Evolutionary conservation across 1,139 yeast species (phyloP).

Genomic region (Pichia sp.): DNA sequence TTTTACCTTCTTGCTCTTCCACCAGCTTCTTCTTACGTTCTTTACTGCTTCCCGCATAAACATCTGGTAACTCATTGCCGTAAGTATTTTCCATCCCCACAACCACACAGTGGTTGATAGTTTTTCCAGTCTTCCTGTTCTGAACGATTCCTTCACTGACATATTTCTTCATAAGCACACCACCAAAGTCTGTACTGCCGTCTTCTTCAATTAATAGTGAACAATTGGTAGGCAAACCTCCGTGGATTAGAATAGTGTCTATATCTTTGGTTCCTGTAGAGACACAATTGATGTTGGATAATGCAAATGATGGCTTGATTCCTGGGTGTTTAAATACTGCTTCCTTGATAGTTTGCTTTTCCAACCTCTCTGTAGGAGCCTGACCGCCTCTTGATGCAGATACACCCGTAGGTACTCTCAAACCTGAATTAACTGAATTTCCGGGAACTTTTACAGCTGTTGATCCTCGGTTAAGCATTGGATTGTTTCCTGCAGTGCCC

Average conservation of each 20-base stretch:
- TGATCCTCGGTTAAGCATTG: slow-evolving; percentile 13
- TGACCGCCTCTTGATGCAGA: not conserved
- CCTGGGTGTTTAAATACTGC: slow-evolving; percentile 39
- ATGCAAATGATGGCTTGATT: slow-evolving; percentile 62
- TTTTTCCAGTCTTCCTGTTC: slow-evolving; percentile 39
- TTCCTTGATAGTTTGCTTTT: not conserved
- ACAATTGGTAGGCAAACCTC: slow-evolving; percentile 79
- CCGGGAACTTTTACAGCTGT: not conserved
- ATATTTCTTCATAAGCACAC: slow-evolving; percentile 67
- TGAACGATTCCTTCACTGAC: slow-evolving; percentile 80
- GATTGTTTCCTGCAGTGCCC: slow-evolving; percentile 13
- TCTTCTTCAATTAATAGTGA: slow-evolving; percentile 73
- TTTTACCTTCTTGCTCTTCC: slow-evolving; percentile 53
- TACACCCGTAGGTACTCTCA: slow-evolving; percentile 2
- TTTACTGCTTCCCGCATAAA: slow-evolving; percentile 65
- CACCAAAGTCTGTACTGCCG: slow-evolving; percentile 84
- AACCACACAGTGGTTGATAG: slow-evolving; percentile 56
- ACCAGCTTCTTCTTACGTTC: slow-evolving; percentile 63
- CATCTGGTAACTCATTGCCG: slow-evolving; percentile 75
- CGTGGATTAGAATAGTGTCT: slow-evolving; percentile 73
- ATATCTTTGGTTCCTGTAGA: slow-evolving; percentile 77
- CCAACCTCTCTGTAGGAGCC: not conserved
- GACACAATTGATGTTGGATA: slow-evolving; percentile 69
- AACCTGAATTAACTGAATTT: not conserved
- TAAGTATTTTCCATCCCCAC: slow-evolving; percentile 60